Conservation (phyloP, 495 filamentous ascomycete genomes). For the Neurospora sp. region DNA sequence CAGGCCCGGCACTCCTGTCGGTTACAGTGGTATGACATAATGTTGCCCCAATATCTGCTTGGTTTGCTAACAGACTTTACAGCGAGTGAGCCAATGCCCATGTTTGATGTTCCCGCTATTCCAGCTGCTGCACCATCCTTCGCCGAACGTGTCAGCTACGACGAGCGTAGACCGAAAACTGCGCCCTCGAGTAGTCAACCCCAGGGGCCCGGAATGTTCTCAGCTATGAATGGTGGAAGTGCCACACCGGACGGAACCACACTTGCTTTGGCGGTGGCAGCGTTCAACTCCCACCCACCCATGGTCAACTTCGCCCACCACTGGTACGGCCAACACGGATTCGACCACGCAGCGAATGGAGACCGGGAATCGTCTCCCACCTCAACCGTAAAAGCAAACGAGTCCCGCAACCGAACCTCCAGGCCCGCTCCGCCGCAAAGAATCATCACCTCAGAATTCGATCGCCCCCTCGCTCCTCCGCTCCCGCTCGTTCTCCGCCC, state of each 20-base stretch:
- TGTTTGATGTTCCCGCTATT: slow-evolving; percentile 28
- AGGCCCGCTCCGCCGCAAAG: not conserved
- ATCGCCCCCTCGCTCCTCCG: slow-evolving; percentile 38
- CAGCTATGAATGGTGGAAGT: not conserved
- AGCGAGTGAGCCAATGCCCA: slow-evolving; percentile 29
- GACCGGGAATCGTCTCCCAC: not conserved
- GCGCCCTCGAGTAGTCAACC: slow-evolving; percentile 19
- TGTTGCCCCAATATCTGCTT: not conserved
- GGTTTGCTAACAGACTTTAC: not conserved
- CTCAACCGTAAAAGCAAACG: not conserved
- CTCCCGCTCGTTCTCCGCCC: slow-evolving; percentile 41
- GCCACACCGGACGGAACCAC: slow-evolving; percentile 9
- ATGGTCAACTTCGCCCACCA: not conserved
- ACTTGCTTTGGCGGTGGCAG: slow-evolving; percentile 8
- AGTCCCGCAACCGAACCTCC: not conserved
- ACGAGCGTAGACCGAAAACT: slow-evolving; percentile 21
- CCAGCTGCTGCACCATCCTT: slow-evolving; percentile 40
- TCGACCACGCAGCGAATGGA: not conserved
- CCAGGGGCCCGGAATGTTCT: slow-evolving; percentile 9
- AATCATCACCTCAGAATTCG: slow-evolving; percentile 14
- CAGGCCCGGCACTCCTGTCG: slow-evolving; percentile 36
- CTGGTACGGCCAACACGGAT: not conserved
- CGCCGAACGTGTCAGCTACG: slow-evolving; percentile 36
- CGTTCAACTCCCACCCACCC: slow-evolving; percentile 12
- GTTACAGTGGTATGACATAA: slow-evolving; percentile 1